Conservation (phyloP, 192 early-diverging fungal species). For the Spizellomyces sp. region DNA sequence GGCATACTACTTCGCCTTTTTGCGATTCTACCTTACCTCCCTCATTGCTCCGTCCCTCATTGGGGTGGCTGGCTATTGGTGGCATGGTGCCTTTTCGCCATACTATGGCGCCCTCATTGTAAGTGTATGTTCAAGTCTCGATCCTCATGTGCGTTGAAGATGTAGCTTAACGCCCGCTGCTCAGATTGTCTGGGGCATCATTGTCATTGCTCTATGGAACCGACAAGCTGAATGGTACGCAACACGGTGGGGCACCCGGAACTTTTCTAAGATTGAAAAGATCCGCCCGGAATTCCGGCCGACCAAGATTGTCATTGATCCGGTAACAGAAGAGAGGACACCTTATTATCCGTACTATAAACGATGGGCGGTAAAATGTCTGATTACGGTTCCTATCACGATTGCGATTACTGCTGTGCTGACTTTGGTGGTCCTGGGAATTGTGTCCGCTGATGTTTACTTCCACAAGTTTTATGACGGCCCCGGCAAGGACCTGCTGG, state of each 20-base stretch:
- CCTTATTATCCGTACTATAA: slow-evolving; percentile 75
- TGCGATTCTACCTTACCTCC: slow-evolving; percentile 85
- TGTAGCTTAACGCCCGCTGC: background rate
- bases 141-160: background rate
- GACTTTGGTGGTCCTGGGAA: slow-evolving; percentile 53
- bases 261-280: slow-evolving; percentile 60
- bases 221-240: slow-evolving; percentile 74
- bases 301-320: slow-evolving; percentile 59
- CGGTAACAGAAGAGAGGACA: slow-evolving; percentile 70
- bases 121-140: background rate
- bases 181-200: slow-evolving; percentile 42
- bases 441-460: slow-evolving; percentile 66
- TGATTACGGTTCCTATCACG: slow-evolving; percentile 43
- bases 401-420: slow-evolving; percentile 62
- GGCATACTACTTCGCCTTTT: slow-evolving; percentile 94
- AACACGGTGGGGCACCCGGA: slow-evolving; percentile 73
- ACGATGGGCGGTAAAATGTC: slow-evolving; percentile 51
- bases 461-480: slow-evolving; percentile 82
- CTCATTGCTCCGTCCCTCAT: slow-evolving; percentile 68
- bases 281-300: slow-evolving; percentile 73
- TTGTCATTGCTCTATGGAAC: slow-evolving; percentile 83
- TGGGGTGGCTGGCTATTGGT: slow-evolving; percentile 63
- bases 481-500: slow-evolving; percentile 57
- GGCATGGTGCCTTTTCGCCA: slow-evolving; percentile 60
- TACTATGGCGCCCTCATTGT: slow-evolving; percentile 64